A percentile compares a stretch with the other conserved stretches of the same genome.
Conservation (phyloP, 352 stramenopile species). For the Globisporangium takayamanum region DNA sequence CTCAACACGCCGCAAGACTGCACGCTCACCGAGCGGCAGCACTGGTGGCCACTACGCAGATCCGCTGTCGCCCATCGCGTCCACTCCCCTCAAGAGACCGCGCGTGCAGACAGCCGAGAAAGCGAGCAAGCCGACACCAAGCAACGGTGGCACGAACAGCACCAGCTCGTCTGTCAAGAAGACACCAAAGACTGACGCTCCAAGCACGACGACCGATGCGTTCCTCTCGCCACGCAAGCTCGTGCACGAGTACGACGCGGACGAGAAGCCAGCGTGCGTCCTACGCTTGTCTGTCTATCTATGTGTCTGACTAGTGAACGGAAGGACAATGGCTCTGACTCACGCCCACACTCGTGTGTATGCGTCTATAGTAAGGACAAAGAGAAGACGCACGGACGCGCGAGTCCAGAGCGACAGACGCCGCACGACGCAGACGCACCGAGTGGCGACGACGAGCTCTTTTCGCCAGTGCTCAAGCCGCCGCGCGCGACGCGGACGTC, state of each 20-base stretch:
- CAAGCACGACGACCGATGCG: constrained; percentile 13
- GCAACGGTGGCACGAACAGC: constrained; percentile 9
- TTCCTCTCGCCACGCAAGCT: constrained; percentile 67
- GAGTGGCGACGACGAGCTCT: constrained; percentile 40
- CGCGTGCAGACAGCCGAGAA: constrained; percentile 21
- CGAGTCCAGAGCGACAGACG: constrained; percentile 1
- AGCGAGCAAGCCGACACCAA: constrained; percentile 35
- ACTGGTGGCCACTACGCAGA: constrained; percentile 63
- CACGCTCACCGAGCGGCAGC: background rate
- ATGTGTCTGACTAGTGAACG: background rate
- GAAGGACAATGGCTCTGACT: too few species aligned
- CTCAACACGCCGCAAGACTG: constrained; percentile 8
- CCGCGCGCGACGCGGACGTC: constrained; percentile 24
- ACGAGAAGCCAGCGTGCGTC: background rate
- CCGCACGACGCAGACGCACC: constrained; percentile 6
- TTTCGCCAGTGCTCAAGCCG: constrained; percentile 66
- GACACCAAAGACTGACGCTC: constrained; percentile 11
- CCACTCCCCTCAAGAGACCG: constrained; percentile 75
- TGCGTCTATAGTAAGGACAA: constrained; percentile 3
- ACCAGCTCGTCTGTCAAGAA: constrained; percentile 12
- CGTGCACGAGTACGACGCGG: constrained; percentile 41
- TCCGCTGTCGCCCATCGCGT: constrained; percentile 75
- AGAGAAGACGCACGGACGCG: background rate
- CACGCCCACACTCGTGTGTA: background rate
- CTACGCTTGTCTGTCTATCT: background rate